These are phyloP conservation scores for Solanum tarijense DNA, from an alignment of 257 asterid species.

Conservation along the genomic window DNA sequence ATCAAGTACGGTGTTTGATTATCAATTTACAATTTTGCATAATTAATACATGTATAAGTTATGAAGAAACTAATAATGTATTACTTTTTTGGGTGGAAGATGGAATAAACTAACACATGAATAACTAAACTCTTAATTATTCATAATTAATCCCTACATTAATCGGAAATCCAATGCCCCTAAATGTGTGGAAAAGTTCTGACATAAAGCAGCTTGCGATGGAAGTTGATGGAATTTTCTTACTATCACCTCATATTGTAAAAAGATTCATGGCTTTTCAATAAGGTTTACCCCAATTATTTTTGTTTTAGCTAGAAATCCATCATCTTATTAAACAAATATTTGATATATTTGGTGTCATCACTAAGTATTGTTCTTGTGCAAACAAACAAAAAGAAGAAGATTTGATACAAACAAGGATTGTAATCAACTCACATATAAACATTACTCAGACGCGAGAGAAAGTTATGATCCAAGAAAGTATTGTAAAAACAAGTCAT, in stretches of 20 bases:
- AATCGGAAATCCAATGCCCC: background rate
- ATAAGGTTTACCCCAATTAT: background rate
- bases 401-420: too few relatives aligned
- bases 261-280: background rate
- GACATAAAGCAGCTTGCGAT: background rate
- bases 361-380: too few relatives aligned
- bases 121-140: too few relatives aligned
- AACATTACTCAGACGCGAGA: accelerated
- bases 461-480: too few relatives aligned
- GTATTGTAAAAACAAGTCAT: too few relatives aligned
- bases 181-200: too few relatives aligned
- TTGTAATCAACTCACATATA: background rate
- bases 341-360: too few relatives aligned
- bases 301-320: background rate
- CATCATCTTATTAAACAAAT: too few relatives aligned
- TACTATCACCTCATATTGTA: background rate
- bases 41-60: too few relatives aligned
- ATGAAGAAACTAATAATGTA: background rate
- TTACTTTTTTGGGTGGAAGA: too few relatives aligned
- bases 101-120: background rate
- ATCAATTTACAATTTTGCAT: background rate
- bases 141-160: background rate
- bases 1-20: background rate
- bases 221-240: background rate
- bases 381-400: too few relatives aligned